These are phyloP conservation scores for Russula virescens DNA, from an alignment of 768 basidiomycete genomes.

Conservation along the genomic window DNA sequence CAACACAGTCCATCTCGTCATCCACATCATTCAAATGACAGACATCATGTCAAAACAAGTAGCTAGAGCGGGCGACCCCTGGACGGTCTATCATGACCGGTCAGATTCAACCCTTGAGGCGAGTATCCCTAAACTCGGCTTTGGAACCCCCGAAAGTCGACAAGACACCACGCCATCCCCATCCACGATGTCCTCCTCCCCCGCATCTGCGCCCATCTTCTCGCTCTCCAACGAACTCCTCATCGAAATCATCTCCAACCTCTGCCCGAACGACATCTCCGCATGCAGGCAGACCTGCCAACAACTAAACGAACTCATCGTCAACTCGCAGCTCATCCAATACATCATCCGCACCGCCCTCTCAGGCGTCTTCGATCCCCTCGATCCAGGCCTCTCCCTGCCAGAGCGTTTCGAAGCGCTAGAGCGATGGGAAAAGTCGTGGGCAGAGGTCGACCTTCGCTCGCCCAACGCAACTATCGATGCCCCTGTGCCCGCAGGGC, in stretches of 20 bases:
- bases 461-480: background rate
- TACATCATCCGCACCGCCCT: background rate
- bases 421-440: background rate
- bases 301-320: background rate
- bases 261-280: constrained; percentile 8
- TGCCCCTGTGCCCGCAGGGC: background rate
- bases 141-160: background rate
- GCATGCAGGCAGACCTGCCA: background rate
- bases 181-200: background rate
- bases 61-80: background rate
- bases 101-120: background rate
- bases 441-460: constrained; percentile 3
- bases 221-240: constrained; percentile 17
- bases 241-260: constrained; percentile 9
- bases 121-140: background rate
- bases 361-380: background rate
- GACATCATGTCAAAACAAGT: background rate
- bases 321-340: background rate
- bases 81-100: background rate
- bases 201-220: background rate
- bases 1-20: no score
- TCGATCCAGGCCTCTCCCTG: background rate
- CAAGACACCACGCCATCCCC: background rate
- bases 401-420: background rate
- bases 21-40: background rate